phyloP scores from a whole-genome alignment of 352 stramenopile species.

The Saprolegnia diclina region DNA sequence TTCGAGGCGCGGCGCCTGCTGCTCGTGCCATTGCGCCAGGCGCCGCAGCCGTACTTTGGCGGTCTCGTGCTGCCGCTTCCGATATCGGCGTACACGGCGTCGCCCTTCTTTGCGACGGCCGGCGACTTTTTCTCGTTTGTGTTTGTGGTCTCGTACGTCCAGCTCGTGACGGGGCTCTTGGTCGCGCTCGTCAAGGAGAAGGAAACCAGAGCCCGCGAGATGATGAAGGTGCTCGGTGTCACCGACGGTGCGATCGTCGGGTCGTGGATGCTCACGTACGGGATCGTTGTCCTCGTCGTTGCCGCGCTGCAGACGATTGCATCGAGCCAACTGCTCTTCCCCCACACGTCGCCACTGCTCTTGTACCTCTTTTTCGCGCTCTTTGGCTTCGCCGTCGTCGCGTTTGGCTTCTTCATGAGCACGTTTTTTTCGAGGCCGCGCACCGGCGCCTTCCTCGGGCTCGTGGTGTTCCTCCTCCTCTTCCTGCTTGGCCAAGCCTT shows the following conservation, averaged over 20 bases:
- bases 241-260: slow-evolving; percentile 39
- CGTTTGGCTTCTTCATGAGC: slow-evolving; percentile 70
- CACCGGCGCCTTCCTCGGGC: slow-evolving; percentile 57
- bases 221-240: slow-evolving; percentile 38
- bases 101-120: slow-evolving; percentile 51
- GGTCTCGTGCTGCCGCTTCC: slow-evolving; percentile 34
- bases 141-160: slow-evolving; percentile 78
- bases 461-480: slow-evolving; percentile 71
- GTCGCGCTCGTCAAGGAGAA: slow-evolving; percentile 45
- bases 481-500: slow-evolving; percentile 78
- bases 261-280: slow-evolving; percentile 45
- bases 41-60: slow-evolving; percentile 35
- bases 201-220: slow-evolving; percentile 33
- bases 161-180: slow-evolving; percentile 67
- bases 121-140: slow-evolving; percentile 55
- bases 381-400: slow-evolving; percentile 47
- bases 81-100: slow-evolving; percentile 39
- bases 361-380: slow-evolving; percentile 65
- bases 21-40: slow-evolving; percentile 26
- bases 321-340: background rate
- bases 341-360: background rate
- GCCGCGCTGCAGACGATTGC: slow-evolving; percentile 33
- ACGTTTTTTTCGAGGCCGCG: slow-evolving; percentile 53
- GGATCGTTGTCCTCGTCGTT: slow-evolving; percentile 34
- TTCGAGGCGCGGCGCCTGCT: background rate